These are phyloP conservation scores for Parmelia sp. DNA, from an alignment of 495 filamentous ascomycete species.

Conservation along the genomic window DNA sequence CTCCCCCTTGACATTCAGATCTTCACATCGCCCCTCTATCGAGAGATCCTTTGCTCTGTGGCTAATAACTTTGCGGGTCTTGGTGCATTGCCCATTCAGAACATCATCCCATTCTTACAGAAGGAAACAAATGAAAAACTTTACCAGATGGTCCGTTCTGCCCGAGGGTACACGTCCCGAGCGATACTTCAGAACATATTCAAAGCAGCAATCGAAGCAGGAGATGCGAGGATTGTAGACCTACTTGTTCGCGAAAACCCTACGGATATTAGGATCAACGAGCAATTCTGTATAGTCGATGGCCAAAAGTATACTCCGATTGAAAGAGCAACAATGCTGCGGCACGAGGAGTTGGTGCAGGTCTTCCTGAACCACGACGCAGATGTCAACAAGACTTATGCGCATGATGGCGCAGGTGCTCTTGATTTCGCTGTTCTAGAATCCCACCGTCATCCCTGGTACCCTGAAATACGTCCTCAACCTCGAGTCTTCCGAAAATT, in stretches of 20 bases:
- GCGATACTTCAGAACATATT: conserved; percentile 1
- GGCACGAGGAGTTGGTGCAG: neutral
- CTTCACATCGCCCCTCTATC: conserved; percentile 1
- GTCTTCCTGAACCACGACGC: neutral
- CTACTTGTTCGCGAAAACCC: neutral
- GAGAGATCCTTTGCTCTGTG: neutral
- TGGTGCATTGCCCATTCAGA: neutral
- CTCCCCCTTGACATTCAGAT: too few species aligned
- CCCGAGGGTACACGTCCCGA: neutral
- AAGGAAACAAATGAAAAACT: neutral
- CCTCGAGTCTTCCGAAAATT: neutral
- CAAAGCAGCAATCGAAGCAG: conserved; percentile 1
- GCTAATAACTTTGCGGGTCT: conserved; percentile 6
- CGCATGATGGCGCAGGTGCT: neutral
- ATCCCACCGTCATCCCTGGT: rapidly evolving
- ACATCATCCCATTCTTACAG: neutral
- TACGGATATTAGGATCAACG: neutral
- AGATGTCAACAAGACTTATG: neutral
- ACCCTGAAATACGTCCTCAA: neutral
- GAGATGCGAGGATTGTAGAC: conserved; percentile 4
- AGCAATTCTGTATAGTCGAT: neutral
- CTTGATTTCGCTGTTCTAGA: conserved; percentile 1
- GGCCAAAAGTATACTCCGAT: neutral
- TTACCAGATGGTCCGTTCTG: neutral
- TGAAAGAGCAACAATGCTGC: neutral